Percentiles rank a stretch among this genome's conserved stretches.
Evolutionary conservation across 2,329 filamentous ascomycete genomes (phyloP).

Genomic region (Apiospora aurea): DNA sequence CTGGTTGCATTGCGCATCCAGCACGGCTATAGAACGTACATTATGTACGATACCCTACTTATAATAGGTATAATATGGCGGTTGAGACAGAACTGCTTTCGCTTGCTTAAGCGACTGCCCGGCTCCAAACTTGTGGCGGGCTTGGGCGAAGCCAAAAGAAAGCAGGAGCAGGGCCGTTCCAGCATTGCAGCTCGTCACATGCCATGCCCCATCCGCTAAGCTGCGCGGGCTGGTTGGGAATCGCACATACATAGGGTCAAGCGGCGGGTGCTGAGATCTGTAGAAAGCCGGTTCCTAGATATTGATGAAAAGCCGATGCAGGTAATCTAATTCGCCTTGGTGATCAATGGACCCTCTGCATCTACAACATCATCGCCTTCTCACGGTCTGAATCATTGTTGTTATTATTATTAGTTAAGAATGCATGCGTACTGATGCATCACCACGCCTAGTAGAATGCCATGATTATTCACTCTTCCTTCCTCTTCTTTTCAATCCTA

Average conservation of each 20-base stretch:
- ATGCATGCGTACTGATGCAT: neutral
- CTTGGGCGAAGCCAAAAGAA: neutral
- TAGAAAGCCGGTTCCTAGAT: constrained; percentile 20
- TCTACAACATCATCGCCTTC: neutral
- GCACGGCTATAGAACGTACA: neutral
- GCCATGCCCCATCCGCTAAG: constrained; percentile 1
- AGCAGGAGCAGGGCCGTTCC: neutral
- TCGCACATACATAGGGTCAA: constrained; percentile 2
- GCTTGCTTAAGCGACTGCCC: constrained; percentile 8
- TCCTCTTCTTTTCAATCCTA: neutral
- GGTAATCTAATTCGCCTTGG: constrained; percentile 17
- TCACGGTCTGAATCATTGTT: neutral
- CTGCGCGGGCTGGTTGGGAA: neutral
- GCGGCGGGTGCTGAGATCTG: constrained; percentile 20
- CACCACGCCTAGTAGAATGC: neutral
- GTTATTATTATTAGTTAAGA: neutral
- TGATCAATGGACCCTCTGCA: constrained; percentile 11
- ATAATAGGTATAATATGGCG: neutral
- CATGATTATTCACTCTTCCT: neutral
- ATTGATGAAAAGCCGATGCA: constrained; percentile 18
- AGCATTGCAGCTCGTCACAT: constrained; percentile 2
- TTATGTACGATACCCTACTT: neutral
- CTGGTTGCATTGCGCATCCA: neutral
- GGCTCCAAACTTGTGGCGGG: neutral
- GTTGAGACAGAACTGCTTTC: neutral